Base-by-base conservation (phyloP, 2,329 filamentous ascomycete genomes). In the Magnaporthiopsis poae region DNA sequence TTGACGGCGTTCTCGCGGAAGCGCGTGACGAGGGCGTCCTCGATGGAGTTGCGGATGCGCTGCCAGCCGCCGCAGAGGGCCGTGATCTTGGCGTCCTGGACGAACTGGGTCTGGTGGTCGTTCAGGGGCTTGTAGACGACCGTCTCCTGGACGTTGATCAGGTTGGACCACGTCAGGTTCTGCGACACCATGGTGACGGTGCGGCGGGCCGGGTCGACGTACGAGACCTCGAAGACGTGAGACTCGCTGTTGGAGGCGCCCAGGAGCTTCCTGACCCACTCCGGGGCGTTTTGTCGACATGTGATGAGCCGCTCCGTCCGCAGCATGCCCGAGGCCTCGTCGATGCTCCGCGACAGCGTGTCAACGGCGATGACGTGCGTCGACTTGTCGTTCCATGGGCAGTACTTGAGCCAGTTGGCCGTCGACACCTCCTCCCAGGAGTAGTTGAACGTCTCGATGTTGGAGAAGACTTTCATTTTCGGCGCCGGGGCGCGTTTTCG, bases 401-500 rank as follows among this genome's bases (percentile, higher is more conserved):
- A 96, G 80, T 99, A 99, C 79, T 99, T 99, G 72, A 88, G 90
- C 95, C 95, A 99, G 84, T 99, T 99, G 76, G 91, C 92, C 18
- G 92, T 92, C 33, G 92, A 96, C 52, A 99, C 95, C 78, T 98
- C 94, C 75, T 96, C 92, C 95, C 95, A 99, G 62, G 94, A 96
- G 84, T 99, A 99, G 81, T 96, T 86, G 80, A 96, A 99, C 69
- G 92, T 92, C 79, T 92, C 91, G 31, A 84, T 82, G 74, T 92
- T 96, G 72, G 91, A 91, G 75, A 98, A 98, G 80, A 98, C 91
- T 85, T 96, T 96, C 95, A 99, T 98, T 66, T 73, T 76, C 67
- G 27, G 7, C 33, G 52, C 70, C 69, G 61, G 61, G 63, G 65
- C 66, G 62, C 13, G 36, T 35, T 35, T 59, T 35, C 61, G 65